Evolutionary conservation across 2,329 filamentous ascomycete species (phyloP).

Genomic region (Colletotrichum graminicola): DNA sequence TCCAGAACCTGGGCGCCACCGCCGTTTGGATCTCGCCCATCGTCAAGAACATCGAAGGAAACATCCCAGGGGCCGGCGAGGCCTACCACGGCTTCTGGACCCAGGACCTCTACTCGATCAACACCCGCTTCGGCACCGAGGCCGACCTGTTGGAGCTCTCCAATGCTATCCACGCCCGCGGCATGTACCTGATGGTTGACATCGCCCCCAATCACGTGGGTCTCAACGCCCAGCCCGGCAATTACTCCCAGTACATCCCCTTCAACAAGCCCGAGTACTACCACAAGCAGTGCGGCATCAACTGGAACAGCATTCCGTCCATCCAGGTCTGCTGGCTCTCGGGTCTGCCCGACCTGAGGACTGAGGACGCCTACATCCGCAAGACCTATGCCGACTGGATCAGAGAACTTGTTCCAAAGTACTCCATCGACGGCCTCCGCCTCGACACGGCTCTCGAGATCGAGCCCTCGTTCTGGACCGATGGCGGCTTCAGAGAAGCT

Average conservation of each 20-base stretch:
- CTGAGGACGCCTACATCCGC: constrained; percentile 62
- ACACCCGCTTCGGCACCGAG: constrained; percentile 62
- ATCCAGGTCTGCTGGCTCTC: constrained; percentile 67
- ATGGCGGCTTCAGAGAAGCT: constrained; percentile 59
- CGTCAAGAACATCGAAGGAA: constrained; percentile 54
- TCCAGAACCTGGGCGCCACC: constrained; percentile 60
- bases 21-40: constrained; percentile 61
- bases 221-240: constrained; percentile 44
- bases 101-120: constrained; percentile 55
- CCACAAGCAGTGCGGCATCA: constrained; percentile 69
- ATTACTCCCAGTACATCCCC: constrained; percentile 45
- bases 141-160: constrained; percentile 62
- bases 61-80: constrained; percentile 46
- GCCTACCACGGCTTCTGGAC: constrained; percentile 59
- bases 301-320: constrained; percentile 65
- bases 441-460: constrained; percentile 74
- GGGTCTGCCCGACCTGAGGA: constrained; percentile 72
- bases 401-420: constrained; percentile 67
- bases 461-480: constrained; percentile 67
- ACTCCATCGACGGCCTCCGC: constrained; percentile 72
- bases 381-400: constrained; percentile 71
- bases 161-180: constrained; percentile 61
- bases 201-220: constrained; percentile 65
- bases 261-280: constrained; percentile 69
- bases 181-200: constrained; percentile 70